Percentiles rank a stretch among this genome's conserved stretches.
Evolutionary conservation across 2,329 filamentous ascomycete species (phyloP).

Genomic region (Beauveria medogensis): DNA sequence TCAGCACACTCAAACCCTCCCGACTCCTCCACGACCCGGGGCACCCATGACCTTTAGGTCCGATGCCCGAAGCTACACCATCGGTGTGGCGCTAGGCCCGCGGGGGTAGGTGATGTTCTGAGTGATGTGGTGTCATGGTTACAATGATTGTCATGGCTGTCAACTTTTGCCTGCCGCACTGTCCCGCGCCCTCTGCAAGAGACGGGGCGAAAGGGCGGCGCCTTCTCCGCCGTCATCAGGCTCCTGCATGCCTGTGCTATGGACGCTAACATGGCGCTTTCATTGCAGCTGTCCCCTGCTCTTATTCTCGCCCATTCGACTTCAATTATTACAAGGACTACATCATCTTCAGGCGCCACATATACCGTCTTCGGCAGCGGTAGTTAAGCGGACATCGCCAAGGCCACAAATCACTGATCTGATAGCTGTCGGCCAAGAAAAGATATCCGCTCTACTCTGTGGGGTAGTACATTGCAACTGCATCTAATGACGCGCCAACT

Average conservation of each 20-base stretch:
- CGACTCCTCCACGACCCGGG: neutral
- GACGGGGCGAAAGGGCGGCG: neutral
- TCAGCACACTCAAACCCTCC: neutral
- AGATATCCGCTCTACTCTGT: neutral
- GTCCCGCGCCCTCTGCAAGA: neutral
- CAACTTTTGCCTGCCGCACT: neutral
- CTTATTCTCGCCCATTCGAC: neutral
- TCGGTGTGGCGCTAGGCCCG: constrained; percentile 9
- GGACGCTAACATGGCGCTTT: neutral
- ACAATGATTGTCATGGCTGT: neutral
- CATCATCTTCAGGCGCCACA: neutral
- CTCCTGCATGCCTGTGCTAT: neutral
- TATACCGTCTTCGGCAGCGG: neutral
- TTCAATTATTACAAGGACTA: neutral
- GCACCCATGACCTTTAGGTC: constrained; percentile 2
- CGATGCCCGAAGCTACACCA: constrained; percentile 7
- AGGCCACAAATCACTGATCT: constrained; percentile 1
- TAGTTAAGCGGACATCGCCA: neutral
- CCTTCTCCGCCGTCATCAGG: neutral
- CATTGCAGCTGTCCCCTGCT: neutral
- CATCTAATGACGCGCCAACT: neutral
- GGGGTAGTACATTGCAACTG: neutral
- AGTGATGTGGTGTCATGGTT: neutral
- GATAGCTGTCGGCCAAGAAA: neutral
- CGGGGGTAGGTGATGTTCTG: constrained; percentile 5